Evolutionary conservation across 2,329 filamentous ascomycete genomes (phyloP).

Genomic region (Aspergillus sp.): DNA sequence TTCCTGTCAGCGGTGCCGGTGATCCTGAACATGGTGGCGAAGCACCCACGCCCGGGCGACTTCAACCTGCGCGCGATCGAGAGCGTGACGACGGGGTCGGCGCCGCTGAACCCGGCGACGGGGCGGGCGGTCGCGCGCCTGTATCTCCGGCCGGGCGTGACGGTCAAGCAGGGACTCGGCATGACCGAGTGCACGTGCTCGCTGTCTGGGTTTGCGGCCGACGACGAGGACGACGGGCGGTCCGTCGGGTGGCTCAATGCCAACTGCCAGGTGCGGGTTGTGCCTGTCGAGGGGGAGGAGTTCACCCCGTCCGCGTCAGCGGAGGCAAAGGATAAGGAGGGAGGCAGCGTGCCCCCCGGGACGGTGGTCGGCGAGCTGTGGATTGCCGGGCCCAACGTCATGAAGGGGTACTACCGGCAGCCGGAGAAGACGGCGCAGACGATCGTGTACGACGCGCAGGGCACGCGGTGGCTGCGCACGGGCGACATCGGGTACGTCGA

Average conservation of each 20-base stretch:
- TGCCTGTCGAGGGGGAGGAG: neutral
- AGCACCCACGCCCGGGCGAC: neutral
- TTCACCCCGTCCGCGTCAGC: neutral
- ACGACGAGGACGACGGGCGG: conserved; percentile 6
- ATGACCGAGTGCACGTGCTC: conserved; percentile 10
- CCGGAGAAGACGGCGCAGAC: conserved; percentile 2
- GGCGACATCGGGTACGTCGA: conserved; percentile 12
- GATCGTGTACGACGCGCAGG: conserved; percentile 1
- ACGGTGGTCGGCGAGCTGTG: conserved; percentile 5
- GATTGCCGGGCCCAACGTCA: conserved; percentile 10
- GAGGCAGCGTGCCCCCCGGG: neutral
- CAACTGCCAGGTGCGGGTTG: conserved; percentile 5
- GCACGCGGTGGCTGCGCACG: conserved; percentile 6
- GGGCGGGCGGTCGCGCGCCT: neutral
- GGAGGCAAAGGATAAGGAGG: neutral
- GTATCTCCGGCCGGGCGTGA: conserved; percentile 4
- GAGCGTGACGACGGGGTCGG: conserved; percentile 4
- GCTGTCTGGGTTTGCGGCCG: conserved; percentile 2
- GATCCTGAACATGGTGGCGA: conserved; percentile 3
- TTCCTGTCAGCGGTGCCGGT: conserved; percentile 3
- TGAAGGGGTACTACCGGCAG: conserved; percentile 7
- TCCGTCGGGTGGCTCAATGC: conserved; percentile 7
- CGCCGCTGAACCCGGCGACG: conserved; percentile 4
- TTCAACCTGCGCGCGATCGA: conserved; percentile 6
- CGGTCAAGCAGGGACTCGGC: conserved; percentile 6